Percentiles rank a stretch among this genome's conserved stretches.
Conservation (phyloP, 225 moss, liverwort and hornwort species). For the Thuidium tamariscinum region DNA sequence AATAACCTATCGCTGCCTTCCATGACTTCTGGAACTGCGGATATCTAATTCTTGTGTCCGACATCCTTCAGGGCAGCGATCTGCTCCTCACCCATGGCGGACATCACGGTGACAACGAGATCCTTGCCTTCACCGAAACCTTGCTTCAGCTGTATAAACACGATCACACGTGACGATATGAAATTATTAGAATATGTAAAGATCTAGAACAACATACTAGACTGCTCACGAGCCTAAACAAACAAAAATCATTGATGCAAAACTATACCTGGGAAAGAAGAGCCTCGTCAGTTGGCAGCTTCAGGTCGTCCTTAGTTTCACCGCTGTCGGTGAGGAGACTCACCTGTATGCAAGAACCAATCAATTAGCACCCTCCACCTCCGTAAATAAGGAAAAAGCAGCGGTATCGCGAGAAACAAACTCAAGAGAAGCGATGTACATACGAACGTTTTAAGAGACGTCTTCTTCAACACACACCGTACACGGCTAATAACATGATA, state of each 20-base stretch:
- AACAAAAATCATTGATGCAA: background rate
- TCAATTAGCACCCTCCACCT: background rate
- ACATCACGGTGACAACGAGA: slow-evolving; percentile 89
- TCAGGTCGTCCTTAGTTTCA: slow-evolving; percentile 76
- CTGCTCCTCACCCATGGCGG: slow-evolving; percentile 98
- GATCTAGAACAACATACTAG: background rate
- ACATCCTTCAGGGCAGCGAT: slow-evolving; percentile 89
- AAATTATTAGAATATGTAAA: no score
- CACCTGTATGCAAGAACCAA: slow-evolving; percentile 21
- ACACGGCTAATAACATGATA: background rate
- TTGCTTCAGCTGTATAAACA: slow-evolving; percentile 53
- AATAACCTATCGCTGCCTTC: background rate
- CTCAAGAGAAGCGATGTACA: background rate
- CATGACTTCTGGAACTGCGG: background rate
- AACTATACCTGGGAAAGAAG: slow-evolving; percentile 50
- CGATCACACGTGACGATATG: background rate
- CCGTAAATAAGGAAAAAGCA: background rate
- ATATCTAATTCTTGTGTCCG: slow-evolving; percentile 52
- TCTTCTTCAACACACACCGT: no score
- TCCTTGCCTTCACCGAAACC: slow-evolving; percentile 90
- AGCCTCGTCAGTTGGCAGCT: slow-evolving; percentile 71
- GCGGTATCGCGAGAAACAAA: background rate
- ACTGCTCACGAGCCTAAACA: background rate
- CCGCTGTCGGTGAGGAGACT: slow-evolving; percentile 78
- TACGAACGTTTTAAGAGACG: background rate